Conservation (phyloP, 352 stramenopile species). For the Pythium rhizo-oryzae region DNA sequence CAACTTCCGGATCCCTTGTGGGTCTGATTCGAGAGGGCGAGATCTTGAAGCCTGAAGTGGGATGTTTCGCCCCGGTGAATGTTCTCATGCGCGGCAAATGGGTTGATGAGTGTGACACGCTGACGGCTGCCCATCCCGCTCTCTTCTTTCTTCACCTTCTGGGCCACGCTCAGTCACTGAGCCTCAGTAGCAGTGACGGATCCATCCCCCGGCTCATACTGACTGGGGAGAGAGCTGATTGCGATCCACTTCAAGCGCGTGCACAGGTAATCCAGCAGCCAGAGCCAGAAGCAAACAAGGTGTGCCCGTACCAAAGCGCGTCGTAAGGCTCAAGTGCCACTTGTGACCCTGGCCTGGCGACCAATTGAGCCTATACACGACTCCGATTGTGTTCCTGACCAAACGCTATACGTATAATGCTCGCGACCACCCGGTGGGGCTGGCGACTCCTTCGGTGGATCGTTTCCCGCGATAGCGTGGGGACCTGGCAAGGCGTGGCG, state of each 20-base stretch:
- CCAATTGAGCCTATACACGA: no score
- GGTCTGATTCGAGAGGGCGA: not conserved
- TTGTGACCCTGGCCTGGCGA: no score
- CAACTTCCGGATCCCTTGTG: not conserved
- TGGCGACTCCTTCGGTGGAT: no score
- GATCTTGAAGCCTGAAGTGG: not conserved
- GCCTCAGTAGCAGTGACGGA: no score
- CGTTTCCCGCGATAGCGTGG: no score
- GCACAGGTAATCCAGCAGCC: not conserved
- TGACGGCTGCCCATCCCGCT: not conserved
- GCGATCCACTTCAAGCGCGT: not conserved
- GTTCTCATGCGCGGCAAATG: not conserved
- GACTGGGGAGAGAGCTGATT: not conserved
- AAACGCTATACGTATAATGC: no score
- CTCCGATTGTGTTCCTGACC: no score
- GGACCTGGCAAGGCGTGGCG: no score
- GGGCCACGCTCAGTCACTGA: not conserved
- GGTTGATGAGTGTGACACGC: not conserved
- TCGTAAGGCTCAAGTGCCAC: no score
- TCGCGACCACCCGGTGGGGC: no score
- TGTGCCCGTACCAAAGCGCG: no score
- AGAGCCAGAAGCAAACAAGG: no score
- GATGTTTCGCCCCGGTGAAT: not conserved
- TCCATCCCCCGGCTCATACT: not conserved
- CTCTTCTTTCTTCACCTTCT: not conserved